Percentiles rank a stretch among this genome's conserved stretches.
These are phyloP conservation scores for Candida sanyiensis DNA, from an alignment of 805 yeast species.

Conservation along the genomic window DNA sequence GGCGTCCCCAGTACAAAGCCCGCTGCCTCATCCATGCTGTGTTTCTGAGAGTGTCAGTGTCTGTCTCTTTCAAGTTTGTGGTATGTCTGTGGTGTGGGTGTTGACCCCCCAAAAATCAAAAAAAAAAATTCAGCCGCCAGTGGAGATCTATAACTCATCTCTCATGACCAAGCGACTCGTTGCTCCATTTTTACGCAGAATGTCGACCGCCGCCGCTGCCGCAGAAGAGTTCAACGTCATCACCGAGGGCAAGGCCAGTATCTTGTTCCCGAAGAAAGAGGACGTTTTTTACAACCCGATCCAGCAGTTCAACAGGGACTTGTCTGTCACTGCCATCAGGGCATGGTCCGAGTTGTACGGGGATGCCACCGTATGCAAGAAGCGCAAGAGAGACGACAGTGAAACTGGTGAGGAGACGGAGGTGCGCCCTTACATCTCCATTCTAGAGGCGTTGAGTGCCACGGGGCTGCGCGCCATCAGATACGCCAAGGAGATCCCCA, in stretches of 20 bases:
- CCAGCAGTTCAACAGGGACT: slow-evolving; percentile 93
- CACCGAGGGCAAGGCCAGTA: slow-evolving; percentile 78
- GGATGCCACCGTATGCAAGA: slow-evolving; percentile 25
- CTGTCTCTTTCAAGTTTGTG: background rate
- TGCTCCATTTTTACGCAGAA: background rate
- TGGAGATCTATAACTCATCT: background rate
- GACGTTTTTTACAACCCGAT: slow-evolving; percentile 92
- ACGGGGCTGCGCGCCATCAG: slow-evolving; percentile 92
- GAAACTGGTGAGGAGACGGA: slow-evolving; percentile 20
- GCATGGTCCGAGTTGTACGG: slow-evolving; percentile 75
- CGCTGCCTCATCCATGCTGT: background rate
- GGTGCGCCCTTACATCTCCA: slow-evolving; percentile 42
- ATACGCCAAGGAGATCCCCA: slow-evolving; percentile 86
- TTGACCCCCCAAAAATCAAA: too few species aligned
- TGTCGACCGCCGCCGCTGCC: background rate
- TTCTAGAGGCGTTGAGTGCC: slow-evolving; percentile 89
- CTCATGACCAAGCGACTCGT: too few species aligned
- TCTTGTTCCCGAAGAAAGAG: slow-evolving; percentile 75
- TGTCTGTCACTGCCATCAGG: slow-evolving; percentile 75
- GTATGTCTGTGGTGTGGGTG: too few species aligned
- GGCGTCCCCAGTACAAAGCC: slow-evolving; percentile 6
- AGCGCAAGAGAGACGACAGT: slow-evolving; percentile 27
- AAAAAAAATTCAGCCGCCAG: background rate
- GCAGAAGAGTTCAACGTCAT: slow-evolving; percentile 34
- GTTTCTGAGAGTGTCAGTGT: background rate